Evolutionary conservation across 257 asterid species (phyloP), one percentile per base, ranked within the genome.

Genomic region (Asclepias syriaca): DNA sequence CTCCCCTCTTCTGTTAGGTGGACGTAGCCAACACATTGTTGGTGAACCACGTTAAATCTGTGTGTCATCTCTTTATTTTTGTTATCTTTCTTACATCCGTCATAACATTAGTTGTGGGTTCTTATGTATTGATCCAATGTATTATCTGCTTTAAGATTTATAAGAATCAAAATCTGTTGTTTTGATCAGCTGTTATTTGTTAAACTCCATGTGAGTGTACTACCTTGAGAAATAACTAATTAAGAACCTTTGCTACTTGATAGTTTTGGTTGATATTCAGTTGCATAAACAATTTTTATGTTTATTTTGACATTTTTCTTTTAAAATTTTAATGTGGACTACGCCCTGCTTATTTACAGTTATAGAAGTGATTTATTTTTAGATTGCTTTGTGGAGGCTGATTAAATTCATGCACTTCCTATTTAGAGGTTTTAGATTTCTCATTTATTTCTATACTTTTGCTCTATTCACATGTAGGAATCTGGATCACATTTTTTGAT

Each of bases 401-500:
- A 32, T 61, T 32, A 15, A 18, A 32, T 55, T 6, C 69, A 53
- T 49, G 46, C 15, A 15, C 55, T 46, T 27, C 27, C 45, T 12
- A 13, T 39, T 16, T 11, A 19, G 14, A 11, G 16, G 63, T 51
- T 46, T 18, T 15, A 15, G 7, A 32, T 37, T 19, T 59, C 32
- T 66, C 27, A 24, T 7, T 40, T 40, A 7, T 40, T 76, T 49
- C 34, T 71, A 54, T 19, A 27, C 54, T 66, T 56, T 43, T 77
- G 68, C 73, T 69, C 65, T 77, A 65, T 76, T 74, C 73, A 57
- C 77, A 34, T 65, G 67, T 70, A 94, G 98, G 99, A 89, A 71
- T 91, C 97, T 53, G 97, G 99, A 73, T 97, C 99, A 78, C 91
- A 94, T 83, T 89, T 94, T 84, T 80, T 91, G 78, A 83, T 94